Evolutionary conservation across 768 basidiomycete genomes (phyloP).

Genomic region (Pleurotus sapidus): DNA sequence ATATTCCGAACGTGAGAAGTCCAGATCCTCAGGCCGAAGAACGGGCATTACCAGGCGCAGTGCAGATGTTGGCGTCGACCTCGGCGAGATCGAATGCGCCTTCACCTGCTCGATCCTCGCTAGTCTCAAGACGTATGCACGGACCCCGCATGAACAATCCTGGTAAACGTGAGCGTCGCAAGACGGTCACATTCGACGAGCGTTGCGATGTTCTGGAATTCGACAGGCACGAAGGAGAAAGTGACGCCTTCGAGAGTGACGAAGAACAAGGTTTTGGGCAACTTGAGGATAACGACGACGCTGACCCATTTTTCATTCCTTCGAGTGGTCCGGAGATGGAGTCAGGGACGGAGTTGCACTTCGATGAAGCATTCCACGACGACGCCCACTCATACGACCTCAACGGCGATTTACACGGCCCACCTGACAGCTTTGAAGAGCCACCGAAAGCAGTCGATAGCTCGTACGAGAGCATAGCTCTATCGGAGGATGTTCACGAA

Average conservation of each 20-base stretch:
- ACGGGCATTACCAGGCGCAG: conserved; percentile 18
- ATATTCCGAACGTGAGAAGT: conserved; percentile 8
- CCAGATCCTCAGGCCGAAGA: conserved; percentile 22
- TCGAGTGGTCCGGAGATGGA: not conserved
- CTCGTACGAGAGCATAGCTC: conserved; percentile 43
- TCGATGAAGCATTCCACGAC: conserved; percentile 4
- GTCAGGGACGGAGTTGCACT: not conserved
- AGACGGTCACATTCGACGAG: conserved; percentile 79
- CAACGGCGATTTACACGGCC: conserved; percentile 22
- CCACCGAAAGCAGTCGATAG: conserved; percentile 22
- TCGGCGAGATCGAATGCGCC: conserved; percentile 11
- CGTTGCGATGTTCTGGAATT: conserved; percentile 83
- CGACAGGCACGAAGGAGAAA: conserved; percentile 53
- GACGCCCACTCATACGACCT: conserved; percentile 1
- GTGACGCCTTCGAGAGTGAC: conserved; percentile 22
- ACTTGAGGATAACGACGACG: conserved; percentile 19
- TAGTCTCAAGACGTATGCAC: conserved; percentile 70
- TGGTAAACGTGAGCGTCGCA: conserved; percentile 53
- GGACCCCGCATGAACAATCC: conserved; percentile 66
- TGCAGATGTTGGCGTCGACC: conserved; percentile 11
- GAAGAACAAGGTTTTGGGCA: conserved; percentile 11
- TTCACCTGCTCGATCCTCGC: conserved; percentile 62
- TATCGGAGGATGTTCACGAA: conserved; percentile 38
- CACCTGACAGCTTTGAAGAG: conserved; percentile 42
- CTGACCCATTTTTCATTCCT: conserved; percentile 10